Percentiles rank a stretch among this genome's conserved stretches.
phyloP scores from a whole-genome alignment of 768 basidiomycete genomes.

The Hemileccinum impolitum region DNA sequence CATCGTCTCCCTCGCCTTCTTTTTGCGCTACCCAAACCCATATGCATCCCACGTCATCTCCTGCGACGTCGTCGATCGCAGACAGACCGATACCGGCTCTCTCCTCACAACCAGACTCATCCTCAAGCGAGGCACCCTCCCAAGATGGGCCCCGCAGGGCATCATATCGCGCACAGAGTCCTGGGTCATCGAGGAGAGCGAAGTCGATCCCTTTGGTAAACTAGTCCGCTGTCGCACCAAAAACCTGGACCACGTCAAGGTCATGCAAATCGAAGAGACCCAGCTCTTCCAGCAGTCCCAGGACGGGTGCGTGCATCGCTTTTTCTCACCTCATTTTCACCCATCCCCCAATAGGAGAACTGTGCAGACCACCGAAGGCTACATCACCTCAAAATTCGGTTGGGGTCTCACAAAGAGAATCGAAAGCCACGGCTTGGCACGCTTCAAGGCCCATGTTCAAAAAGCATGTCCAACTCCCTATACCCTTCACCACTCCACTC shows the following conservation, averaged over 20 bases:
- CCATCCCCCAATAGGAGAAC: slow-evolving; percentile 54
- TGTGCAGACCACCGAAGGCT: slow-evolving; percentile 80
- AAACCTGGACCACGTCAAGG: slow-evolving; percentile 92
- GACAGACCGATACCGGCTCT: slow-evolving; percentile 65
- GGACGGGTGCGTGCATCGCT: slow-evolving; percentile 58
- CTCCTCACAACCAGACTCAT: slow-evolving; percentile 88
- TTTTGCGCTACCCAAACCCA: slow-evolving; percentile 94
- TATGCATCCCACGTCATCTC: slow-evolving; percentile 91
- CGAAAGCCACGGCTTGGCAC: slow-evolving; percentile 79
- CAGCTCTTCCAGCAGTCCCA: slow-evolving; percentile 64
- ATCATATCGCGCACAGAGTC: slow-evolving; percentile 83
- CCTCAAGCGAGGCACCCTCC: slow-evolving; percentile 87
- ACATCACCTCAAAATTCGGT: slow-evolving; percentile 85
- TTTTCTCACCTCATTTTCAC: neutral
- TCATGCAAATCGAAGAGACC: slow-evolving; percentile 89
- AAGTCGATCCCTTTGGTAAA: slow-evolving; percentile 82
- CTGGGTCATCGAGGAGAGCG: slow-evolving; percentile 94
- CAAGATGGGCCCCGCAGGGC: slow-evolving; percentile 85
- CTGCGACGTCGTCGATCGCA: slow-evolving; percentile 91
- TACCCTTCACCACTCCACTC: neutral
- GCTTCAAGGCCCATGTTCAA: slow-evolving; percentile 86
- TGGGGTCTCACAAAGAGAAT: slow-evolving; percentile 87
- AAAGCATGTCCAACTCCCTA: slow-evolving; percentile 46
- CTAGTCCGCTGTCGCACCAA: slow-evolving; percentile 75
- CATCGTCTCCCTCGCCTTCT: slow-evolving; percentile 90